Evolutionary conservation across 2,329 filamentous ascomycete genomes (phyloP), one percentile per base, ranked within the genome.

Genomic region (Phialemoniopsis sp.): DNA sequence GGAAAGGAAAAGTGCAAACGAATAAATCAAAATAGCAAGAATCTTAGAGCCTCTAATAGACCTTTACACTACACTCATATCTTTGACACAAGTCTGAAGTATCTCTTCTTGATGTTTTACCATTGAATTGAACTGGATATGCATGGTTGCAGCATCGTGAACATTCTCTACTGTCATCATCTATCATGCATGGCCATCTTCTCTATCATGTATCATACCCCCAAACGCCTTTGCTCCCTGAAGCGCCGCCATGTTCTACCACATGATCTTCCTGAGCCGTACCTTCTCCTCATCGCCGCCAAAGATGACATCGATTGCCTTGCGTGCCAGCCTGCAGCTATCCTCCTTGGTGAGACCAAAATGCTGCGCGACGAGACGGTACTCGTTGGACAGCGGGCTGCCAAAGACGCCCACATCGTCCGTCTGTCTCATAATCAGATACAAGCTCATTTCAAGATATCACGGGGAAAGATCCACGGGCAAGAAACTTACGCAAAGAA

Each of bases 341-440:
- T 72, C 66, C 5, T 53, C 42, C 4, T 55, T 57, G 12, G 52
- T 55, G 7, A 93, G 67, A 1, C 61, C 56, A 52, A 93, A 93
- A 54, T 90, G 80, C 47, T 81, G 60, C 2, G 84, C 80, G 4
- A 85, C 84, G 3, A 93, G 73, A 8, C 70, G 64, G 58, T 90
- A 91, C 57, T 94, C 88, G 48, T 89, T 82, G 1, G 85, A 89
- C 4, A 90, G 61, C 0, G 78, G 71, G 53, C 85, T 90, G 36
- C 82, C 82, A 52, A 93, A 93, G 16, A 93, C 79, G 3, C 87
- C 88, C 9, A 91, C 83, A 52, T 93, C 87, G 55, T 93, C 88
- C 2, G 87, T 93, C 85, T 89, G 44, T 16, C 4, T 15, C 16
- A 10, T 26, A 26, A 10, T 10, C 21, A 26, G 21, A 10, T 6